These are phyloP conservation scores for Amaranthus tricolor DNA, from an alignment of 179 eudicot genomes.

Conservation along the genomic window DNA sequence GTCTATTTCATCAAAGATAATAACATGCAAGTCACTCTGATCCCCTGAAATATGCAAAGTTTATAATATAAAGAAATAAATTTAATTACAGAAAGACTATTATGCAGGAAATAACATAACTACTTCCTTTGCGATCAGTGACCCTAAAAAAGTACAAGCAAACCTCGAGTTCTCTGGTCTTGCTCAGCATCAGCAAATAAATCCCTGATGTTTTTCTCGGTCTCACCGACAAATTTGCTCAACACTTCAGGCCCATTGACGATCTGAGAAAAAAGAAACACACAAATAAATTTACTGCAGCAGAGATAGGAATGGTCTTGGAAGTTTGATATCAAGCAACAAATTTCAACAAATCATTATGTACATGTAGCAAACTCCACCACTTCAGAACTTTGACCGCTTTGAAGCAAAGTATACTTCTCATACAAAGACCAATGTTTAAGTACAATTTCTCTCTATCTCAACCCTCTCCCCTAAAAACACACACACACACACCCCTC, in stretches of 20 bases:
- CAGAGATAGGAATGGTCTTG: neutral
- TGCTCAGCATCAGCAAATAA: constrained; percentile 98
- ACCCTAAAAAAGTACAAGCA: neutral
- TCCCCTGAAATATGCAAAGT: constrained; percentile 59
- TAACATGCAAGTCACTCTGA: constrained; percentile 95
- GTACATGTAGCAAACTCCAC: constrained; percentile 11
- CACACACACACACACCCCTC: too few relatives aligned
- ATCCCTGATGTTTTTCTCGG: constrained; percentile 98
- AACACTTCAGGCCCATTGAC: constrained; percentile 98
- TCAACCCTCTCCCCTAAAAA: neutral
- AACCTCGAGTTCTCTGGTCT: constrained; percentile 77
- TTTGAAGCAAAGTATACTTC: neutral
- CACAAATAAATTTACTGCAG: too few relatives aligned
- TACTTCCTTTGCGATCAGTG: constrained; percentile 1
- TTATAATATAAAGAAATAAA: neutral
- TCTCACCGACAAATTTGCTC: constrained; percentile 98
- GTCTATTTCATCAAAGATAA: constrained; percentile 97
- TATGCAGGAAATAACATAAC: neutral
- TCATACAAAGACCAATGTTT: too few relatives aligned
- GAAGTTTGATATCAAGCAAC: constrained; percentile 1
- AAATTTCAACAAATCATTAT: neutral
- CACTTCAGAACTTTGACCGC: neutral
- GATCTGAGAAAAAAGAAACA: constrained; percentile 38
- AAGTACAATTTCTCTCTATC: too few relatives aligned
- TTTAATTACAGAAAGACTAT: neutral